Conservation (phyloP, 2,329 filamentous ascomycete species). For the Fusarium haematococcum region DNA sequence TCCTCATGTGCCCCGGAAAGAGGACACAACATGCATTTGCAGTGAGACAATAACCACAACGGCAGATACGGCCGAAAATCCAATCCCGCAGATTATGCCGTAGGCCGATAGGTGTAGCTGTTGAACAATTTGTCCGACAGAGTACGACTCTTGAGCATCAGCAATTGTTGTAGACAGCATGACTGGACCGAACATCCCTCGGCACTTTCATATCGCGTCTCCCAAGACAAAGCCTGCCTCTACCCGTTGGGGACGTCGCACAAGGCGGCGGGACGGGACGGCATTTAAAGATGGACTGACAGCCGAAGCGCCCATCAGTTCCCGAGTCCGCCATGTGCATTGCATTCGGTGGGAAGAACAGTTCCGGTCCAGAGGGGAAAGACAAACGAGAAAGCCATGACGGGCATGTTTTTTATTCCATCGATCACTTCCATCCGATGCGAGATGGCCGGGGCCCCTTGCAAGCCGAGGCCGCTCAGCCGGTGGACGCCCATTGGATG, state of each 20-base stretch:
- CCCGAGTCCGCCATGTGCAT: background rate
- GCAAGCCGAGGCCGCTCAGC: constrained; percentile 22
- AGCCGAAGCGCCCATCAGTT: background rate
- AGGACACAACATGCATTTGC: constrained; percentile 8
- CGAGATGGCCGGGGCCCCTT: constrained; percentile 16
- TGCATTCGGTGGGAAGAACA: background rate
- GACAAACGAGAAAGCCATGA: background rate
- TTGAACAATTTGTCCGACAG: background rate
- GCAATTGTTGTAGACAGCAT: background rate
- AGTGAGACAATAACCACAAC: constrained; percentile 9
- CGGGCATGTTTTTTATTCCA: background rate
- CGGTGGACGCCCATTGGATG: constrained; percentile 30
- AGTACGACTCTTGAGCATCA: background rate
- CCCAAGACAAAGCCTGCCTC: background rate
- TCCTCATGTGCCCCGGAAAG: constrained; percentile 7
- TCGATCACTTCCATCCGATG: background rate
- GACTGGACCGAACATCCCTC: background rate
- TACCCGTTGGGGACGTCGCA: background rate
- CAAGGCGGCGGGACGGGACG: background rate
- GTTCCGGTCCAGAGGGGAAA: background rate
- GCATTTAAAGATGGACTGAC: background rate
- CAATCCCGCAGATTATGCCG: background rate
- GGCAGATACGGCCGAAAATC: constrained; percentile 4
- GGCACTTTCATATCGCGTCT: background rate
- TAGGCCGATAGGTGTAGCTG: background rate